phyloP scores from a whole-genome alignment of 306 rosid genomes.

The Casuarina equisetifolia region DNA sequence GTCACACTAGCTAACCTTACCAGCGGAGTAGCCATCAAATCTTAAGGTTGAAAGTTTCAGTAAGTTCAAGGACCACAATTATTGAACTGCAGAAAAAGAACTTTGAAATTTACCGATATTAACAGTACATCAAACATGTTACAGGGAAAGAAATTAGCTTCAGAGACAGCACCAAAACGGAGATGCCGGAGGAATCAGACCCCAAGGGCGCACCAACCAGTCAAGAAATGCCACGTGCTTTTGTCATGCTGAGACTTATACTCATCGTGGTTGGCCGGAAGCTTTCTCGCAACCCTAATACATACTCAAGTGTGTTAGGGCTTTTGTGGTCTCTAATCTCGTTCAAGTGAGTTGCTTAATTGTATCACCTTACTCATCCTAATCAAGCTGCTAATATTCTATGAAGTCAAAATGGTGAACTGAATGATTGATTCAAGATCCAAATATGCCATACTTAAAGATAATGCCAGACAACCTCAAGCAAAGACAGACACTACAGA shows the following conservation, averaged over 20 bases:
- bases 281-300: constrained; percentile 50
- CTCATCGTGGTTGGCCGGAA: constrained; percentile 41
- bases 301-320: constrained; percentile 41
- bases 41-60: not conserved
- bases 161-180: constrained; percentile 33
- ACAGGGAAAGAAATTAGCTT: constrained; percentile 45
- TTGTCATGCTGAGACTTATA: constrained; percentile 44
- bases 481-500: too few species aligned
- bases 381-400: too few species aligned
- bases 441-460: too few species aligned
- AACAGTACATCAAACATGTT: not conserved
- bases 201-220: not conserved
- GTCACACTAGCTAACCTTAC: not conserved
- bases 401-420: too few species aligned
- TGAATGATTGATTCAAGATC: too few species aligned
- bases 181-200: constrained; percentile 26
- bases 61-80: too few species aligned
- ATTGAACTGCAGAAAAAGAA: too few species aligned
- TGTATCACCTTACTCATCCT: too few species aligned
- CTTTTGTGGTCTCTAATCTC: constrained; percentile 47
- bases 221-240: constrained; percentile 37
- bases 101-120: too few species aligned
- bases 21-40: not conserved
- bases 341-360: constrained; percentile 32
- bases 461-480: too few species aligned